Evolutionary conservation across 805 yeast species (phyloP), one percentile per base, ranked within the genome.

Genomic region (Cyberlindnera lachancei): DNA sequence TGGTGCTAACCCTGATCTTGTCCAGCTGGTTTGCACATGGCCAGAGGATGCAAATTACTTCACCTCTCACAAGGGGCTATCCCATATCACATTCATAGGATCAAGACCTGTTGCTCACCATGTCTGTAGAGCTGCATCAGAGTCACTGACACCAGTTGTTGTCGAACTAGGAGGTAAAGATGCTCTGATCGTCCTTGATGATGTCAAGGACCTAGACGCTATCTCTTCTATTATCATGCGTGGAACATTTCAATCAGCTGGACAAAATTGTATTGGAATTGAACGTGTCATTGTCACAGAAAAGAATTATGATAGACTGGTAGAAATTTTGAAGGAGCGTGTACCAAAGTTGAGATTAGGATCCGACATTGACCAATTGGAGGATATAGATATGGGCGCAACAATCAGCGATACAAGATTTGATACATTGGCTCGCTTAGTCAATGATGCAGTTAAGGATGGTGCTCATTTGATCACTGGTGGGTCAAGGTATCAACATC

Each of bases 101-200:
- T 84, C 95, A n/a, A 75, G 83, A 41, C 88, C 90, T 2, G 95
- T 92, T 17, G 96, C 97, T 4, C 92, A 87, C 51, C 74, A 75
- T 37, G 95, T 92, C 12, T 79, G 81, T 23, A 68, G 66, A 28
- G 83, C 88, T 25, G 96, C 97, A 3, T 71, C 96, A 27, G 73
- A 74, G 38, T 69, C 83, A n/a, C 64, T 92, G 48, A 90, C 95
- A 0, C 99, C 97, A 0, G 87, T 90, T 26, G 96, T 90, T 15
- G 88, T 86, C 8, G 99, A 92, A 57, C 66, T 92, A 23, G 99
- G 99, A 23, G 99, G 99, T 15, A 92, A 92, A 50, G 99, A 92
- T 56, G 81, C 96, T 0, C 74, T 86, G 15, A 68, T 92, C 31
- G 86, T 88, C 4, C 68, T 92, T 42, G 96, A 90, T 49, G 92